phyloP scores from a whole-genome alignment of 495 filamentous ascomycete species.

The Arthonia radiata region DNA sequence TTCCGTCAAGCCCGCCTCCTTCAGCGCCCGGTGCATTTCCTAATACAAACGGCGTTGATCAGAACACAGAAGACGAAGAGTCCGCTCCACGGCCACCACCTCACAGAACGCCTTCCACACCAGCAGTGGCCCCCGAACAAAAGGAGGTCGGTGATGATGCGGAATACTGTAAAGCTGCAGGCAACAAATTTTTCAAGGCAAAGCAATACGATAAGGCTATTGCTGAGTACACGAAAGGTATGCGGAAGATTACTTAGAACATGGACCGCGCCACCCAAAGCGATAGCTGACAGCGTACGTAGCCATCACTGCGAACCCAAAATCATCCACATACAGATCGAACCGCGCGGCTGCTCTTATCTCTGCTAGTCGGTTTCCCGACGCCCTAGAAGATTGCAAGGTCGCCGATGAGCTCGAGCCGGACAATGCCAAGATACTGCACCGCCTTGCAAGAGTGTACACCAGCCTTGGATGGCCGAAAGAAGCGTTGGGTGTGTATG shows the following conservation, averaged over 20 bases:
- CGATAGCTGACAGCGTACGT: conserved; percentile 4
- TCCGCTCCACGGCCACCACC: conserved; percentile 56
- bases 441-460: conserved; percentile 71
- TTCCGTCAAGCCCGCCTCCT: conserved; percentile 20
- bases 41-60: conserved; percentile 28
- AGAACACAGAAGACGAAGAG: conserved; percentile 21
- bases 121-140: conserved; percentile 23
- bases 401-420: conserved; percentile 60
- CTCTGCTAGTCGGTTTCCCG: conserved; percentile 46
- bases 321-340: conserved; percentile 68
- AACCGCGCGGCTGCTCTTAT: conserved; percentile 92
- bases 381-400: conserved; percentile 67
- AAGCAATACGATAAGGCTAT: conserved; percentile 67
- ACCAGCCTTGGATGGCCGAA: conserved; percentile 61
- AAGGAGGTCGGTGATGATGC: too few relatives aligned
- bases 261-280: too few relatives aligned
- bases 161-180: conserved; percentile 70
- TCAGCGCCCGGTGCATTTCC: conserved; percentile 5
- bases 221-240: conserved; percentile 85
- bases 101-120: conserved; percentile 37
- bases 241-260: too few relatives aligned
- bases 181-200: conserved; percentile 91
- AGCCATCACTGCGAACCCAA: conserved; percentile 65
- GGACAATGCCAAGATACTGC: conserved; percentile 58
- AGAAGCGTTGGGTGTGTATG: conserved; percentile 62